phyloP scores from a whole-genome alignment of 1,284 basidiomycete species.

The Marasmius fiardii region DNA sequence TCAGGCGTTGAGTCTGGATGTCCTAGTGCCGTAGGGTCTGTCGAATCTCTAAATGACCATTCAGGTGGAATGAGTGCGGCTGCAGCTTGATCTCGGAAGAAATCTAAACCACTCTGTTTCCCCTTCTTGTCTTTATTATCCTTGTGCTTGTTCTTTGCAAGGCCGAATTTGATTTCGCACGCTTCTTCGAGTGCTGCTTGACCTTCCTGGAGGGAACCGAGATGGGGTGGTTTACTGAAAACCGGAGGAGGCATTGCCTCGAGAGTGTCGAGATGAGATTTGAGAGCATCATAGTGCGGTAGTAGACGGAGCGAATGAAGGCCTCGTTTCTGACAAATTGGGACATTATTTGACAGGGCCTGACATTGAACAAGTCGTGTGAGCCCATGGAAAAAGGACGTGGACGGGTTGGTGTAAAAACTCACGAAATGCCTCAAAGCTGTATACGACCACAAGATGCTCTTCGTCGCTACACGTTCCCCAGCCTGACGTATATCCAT shows the following conservation, averaged over 20 bases:
- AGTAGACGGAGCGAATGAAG: conserved; percentile 61
- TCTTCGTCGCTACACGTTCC: conserved; percentile 71
- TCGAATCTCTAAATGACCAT: conserved; percentile 1
- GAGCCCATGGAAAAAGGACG: not conserved
- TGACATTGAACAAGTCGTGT: conserved; percentile 21
- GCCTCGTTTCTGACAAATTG: conserved; percentile 57
- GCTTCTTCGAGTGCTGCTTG: conserved; percentile 58
- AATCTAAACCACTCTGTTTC: not conserved
- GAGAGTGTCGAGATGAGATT: conserved; percentile 55
- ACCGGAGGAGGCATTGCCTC: conserved; percentile 50
- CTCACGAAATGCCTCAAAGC: conserved; percentile 68
- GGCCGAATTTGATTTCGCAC: conserved; percentile 46
- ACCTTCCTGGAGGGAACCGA: conserved; percentile 53
- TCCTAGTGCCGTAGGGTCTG: conserved; percentile 1
- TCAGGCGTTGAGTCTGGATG: conserved; percentile 22
- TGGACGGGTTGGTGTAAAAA: conserved; percentile 16
- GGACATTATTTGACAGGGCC: conserved; percentile 66
- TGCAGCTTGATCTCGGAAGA: not conserved
- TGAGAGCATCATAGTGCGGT: conserved; percentile 54
- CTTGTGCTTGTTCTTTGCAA: conserved; percentile 20
- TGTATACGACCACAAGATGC: conserved; percentile 72
- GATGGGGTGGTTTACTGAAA: conserved; percentile 61
- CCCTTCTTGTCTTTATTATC: not conserved
- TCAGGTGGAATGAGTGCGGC: not conserved
- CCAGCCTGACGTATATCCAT: conserved; percentile 74